A percentile compares a stretch with the other conserved stretches of the same genome.
phyloP scores from a whole-genome alignment of 352 stramenopile species.

The Plasmopara muralis region DNA sequence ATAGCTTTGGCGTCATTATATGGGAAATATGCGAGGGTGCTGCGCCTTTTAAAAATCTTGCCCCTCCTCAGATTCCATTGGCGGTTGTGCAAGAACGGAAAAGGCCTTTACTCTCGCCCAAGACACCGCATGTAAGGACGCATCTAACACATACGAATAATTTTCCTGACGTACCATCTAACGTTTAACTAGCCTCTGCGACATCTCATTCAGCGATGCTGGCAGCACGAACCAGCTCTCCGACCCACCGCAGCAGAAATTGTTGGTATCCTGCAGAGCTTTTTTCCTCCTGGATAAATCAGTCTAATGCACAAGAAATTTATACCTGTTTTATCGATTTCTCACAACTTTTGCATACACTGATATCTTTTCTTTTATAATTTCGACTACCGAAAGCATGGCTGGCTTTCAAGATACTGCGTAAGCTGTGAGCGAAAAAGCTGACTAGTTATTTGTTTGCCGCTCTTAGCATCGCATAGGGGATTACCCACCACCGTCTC shows the following conservation, averaged over 20 bases:
- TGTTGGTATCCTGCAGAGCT: constrained; percentile 36
- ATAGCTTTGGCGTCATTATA: constrained; percentile 76
- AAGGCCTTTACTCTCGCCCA: too few species aligned
- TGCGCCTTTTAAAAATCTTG: constrained; percentile 53
- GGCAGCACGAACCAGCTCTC: constrained; percentile 49
- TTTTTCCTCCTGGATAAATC: constrained; percentile 25
- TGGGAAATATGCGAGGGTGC: constrained; percentile 74
- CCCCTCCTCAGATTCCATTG: background rate
- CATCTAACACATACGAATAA: too few species aligned
- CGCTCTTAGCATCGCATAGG: constrained; percentile 64
- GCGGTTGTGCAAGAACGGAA: too few species aligned
- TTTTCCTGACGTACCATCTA: too few species aligned
- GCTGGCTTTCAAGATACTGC: constrained; percentile 69
- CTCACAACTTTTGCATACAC: too few species aligned
- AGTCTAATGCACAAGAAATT: too few species aligned
- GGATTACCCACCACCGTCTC: constrained; percentile 89
- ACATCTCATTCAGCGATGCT: constrained; percentile 54
- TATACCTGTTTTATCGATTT: too few species aligned
- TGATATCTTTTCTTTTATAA: background rate
- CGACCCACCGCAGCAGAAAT: constrained; percentile 42
- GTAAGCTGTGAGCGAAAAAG: constrained; percentile 66
- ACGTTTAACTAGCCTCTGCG: constrained; percentile 38
- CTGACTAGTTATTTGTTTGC: constrained; percentile 71
- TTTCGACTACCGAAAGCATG: constrained; percentile 44
- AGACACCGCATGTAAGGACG: too few species aligned